A percentile compares a stretch with the other conserved stretches of the same genome.
Evolutionary conservation across 352 stramenopile species (phyloP).

Genomic region (Pythium angustatum): DNA sequence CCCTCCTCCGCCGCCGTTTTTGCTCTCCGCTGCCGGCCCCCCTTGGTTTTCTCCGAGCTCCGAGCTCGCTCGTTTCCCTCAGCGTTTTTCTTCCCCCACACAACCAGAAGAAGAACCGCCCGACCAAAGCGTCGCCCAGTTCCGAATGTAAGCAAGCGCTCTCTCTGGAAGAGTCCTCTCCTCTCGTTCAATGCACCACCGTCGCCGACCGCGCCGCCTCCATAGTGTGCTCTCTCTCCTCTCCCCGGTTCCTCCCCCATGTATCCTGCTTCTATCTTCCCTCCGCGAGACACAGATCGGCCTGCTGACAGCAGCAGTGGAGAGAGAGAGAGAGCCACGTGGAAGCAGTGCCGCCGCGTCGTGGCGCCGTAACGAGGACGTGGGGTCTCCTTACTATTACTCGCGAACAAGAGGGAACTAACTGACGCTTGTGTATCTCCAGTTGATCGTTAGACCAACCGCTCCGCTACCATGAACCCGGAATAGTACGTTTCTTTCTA

Average conservation of each 20-base stretch:
- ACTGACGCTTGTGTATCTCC: not conserved
- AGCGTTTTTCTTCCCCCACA: slow-evolving; percentile 36
- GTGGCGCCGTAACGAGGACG: too few relatives aligned
- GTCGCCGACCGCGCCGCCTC: not conserved
- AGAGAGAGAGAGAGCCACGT: slow-evolving; percentile 1
- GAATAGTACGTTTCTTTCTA: slow-evolving; percentile 84
- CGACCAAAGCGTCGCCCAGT: slow-evolving; percentile 30
- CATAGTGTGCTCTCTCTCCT: not conserved
- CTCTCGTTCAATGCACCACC: too few relatives aligned
- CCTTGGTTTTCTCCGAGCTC: slow-evolving; percentile 18
- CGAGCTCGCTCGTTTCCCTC: slow-evolving; percentile 21
- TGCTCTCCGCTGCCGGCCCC: slow-evolving; percentile 7
- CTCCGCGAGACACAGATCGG: not conserved
- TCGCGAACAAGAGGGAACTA: too few relatives aligned
- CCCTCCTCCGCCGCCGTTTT: slow-evolving; percentile 18
- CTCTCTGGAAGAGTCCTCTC: too few relatives aligned
- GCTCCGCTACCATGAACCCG: slow-evolving; percentile 78
- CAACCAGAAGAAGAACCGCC: slow-evolving; percentile 36
- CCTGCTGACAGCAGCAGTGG: not conserved
- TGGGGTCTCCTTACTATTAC: too few relatives aligned
- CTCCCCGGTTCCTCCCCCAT: too few relatives aligned
- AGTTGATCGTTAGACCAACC: slow-evolving; percentile 23
- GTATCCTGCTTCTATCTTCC: too few relatives aligned
- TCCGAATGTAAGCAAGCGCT: slow-evolving; percentile 23
- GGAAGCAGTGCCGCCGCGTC: too few relatives aligned